Conservation (phyloP, 2,329 filamentous ascomycete genomes). For the Nemania sp. region DNA sequence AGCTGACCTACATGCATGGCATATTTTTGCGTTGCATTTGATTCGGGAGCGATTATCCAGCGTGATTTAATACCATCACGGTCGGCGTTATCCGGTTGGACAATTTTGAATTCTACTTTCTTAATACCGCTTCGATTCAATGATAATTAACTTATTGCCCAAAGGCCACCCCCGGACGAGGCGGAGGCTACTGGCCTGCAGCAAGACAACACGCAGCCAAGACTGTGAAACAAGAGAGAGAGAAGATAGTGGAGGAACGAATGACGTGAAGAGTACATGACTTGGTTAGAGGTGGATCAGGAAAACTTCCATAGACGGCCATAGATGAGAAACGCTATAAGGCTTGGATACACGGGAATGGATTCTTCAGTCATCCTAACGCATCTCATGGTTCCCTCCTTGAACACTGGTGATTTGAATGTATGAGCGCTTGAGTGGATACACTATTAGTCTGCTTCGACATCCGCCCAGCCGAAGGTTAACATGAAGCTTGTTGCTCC, state of each 20-base stretch:
- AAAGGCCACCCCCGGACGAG: constrained; percentile 30
- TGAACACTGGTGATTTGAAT: too few relatives aligned
- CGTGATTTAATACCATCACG: constrained; percentile 30
- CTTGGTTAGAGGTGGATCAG: constrained; percentile 8
- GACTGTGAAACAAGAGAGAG: constrained; percentile 13
- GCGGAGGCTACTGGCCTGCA: constrained; percentile 26
- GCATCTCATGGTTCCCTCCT: too few relatives aligned
- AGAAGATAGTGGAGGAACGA: constrained; percentile 18
- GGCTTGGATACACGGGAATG: constrained; percentile 23
- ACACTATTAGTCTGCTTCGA: too few relatives aligned
- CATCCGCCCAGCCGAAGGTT: neutral
- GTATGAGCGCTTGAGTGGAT: too few relatives aligned
- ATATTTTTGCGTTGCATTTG: constrained; percentile 23
- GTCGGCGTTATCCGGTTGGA: constrained; percentile 31
- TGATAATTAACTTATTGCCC: constrained; percentile 29
- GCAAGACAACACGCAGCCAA: constrained; percentile 6
- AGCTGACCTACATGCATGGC: constrained; percentile 25
- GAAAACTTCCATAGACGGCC: constrained; percentile 30
- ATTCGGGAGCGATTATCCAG: constrained; percentile 15
- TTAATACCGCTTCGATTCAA: constrained; percentile 22
- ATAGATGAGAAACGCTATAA: constrained; percentile 28
- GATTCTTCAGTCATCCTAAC: neutral
- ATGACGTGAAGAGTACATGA: constrained; percentile 15
- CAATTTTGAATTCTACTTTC: constrained; percentile 20
- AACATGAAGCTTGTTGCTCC: constrained; percentile 14